Evolutionary conservation across 768 basidiomycete species (phyloP).

Genomic region (Paxillus ammoniavirescens): DNA sequence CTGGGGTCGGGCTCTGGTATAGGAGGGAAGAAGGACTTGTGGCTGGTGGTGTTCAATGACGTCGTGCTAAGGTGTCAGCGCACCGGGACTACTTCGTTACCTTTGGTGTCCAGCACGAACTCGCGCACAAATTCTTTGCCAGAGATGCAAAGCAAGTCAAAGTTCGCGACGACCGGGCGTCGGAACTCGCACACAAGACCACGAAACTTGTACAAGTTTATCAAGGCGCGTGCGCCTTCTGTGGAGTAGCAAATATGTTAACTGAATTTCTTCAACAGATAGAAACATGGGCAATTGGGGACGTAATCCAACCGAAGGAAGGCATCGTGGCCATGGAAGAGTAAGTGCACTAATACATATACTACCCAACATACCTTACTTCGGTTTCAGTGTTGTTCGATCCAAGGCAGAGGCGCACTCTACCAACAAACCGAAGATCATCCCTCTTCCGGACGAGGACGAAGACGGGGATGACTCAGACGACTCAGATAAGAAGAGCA

Average conservation of each 20-base stretch:
- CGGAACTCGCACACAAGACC: conserved; percentile 76
- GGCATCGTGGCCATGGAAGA: conserved; percentile 91
- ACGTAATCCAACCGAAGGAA: conserved; percentile 70
- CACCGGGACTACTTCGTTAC: conserved; percentile 84
- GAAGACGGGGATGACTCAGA: conserved; percentile 65
- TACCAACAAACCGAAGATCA: conserved; percentile 59
- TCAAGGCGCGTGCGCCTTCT: conserved; percentile 58
- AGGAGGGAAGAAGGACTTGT: conserved; percentile 80
- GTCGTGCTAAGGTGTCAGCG: conserved; percentile 91
- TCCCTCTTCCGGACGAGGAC: conserved; percentile 68
- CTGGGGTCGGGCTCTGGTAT: conserved; percentile 55
- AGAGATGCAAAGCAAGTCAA: conserved; percentile 80
- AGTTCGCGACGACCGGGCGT: conserved; percentile 80
- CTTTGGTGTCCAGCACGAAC: conserved; percentile 65
- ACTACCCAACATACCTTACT: conserved; percentile 7
- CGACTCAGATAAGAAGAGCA: conserved; percentile 86
- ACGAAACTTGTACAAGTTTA: conserved; percentile 89
- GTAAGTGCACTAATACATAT: conserved; percentile 44
- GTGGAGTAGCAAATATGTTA: neutral
- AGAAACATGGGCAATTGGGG: conserved; percentile 84
- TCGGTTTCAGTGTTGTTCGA: conserved; percentile 56
- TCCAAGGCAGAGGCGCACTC: conserved; percentile 61
- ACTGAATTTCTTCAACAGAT: conserved; percentile 48
- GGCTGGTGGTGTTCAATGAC: conserved; percentile 96
- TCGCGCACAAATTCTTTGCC: conserved; percentile 75